These are phyloP conservation scores for Pythium insidiosum DNA, from an alignment of 352 stramenopile genomes.

Conservation along the genomic window DNA sequence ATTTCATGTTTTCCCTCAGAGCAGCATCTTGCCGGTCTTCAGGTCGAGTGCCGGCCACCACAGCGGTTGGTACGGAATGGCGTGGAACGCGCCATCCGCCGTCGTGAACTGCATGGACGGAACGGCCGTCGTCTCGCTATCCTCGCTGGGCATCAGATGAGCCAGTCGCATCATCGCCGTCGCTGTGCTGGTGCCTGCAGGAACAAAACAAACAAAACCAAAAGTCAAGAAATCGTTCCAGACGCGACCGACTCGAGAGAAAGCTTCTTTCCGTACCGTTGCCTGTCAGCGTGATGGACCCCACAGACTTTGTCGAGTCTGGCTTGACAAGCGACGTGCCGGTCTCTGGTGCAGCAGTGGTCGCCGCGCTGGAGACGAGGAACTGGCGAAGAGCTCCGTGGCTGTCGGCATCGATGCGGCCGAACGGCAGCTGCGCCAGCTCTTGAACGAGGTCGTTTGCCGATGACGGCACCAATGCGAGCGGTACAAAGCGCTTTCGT, in stretches of 20 bases:
- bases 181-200: conserved; percentile 3
- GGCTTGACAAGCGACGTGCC: conserved; percentile 45
- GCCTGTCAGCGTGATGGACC: conserved; percentile 38
- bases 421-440: conserved; percentile 47
- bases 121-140: conserved; percentile 11
- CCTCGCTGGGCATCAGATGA: conserved; percentile 40
- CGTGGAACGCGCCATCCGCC: conserved; percentile 53
- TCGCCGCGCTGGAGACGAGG: conserved; percentile 25
- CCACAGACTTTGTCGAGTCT: conserved; percentile 50
- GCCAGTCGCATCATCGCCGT: conserved; percentile 78
- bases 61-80: conserved; percentile 57
- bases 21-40: conserved; percentile 66
- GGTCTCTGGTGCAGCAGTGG: conserved; percentile 9
- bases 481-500: conserved; percentile 69
- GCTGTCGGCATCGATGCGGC: conserved; percentile 35
- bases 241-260: too few relatives aligned
- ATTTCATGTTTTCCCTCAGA: too few relatives aligned
- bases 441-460: conserved; percentile 39
- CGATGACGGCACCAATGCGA: conserved; percentile 52
- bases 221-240: neutral
- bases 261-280: conserved; percentile 13
- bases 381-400: conserved; percentile 33
- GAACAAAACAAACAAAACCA: neutral
- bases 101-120: conserved; percentile 57
- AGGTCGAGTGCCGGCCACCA: conserved; percentile 72